Evolutionary conservation across 2,329 filamentous ascomycete genomes (phyloP).

Genomic region (Helotiales sp.): DNA sequence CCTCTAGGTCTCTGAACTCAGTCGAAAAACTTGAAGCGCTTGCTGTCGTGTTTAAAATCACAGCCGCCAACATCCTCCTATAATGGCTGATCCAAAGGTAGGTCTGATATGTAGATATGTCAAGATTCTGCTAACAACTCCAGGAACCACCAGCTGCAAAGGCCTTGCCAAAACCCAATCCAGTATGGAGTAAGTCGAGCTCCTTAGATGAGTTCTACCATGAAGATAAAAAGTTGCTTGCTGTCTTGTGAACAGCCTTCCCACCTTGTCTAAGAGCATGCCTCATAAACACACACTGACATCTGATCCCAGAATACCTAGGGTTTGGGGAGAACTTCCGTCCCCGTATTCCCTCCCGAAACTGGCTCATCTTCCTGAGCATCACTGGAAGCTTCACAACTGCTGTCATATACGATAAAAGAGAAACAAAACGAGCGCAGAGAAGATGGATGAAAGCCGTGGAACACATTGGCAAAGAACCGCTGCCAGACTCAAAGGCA

Average conservation of each 20-base stretch:
- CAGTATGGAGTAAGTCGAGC: too few species aligned
- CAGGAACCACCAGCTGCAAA: slow-evolving; percentile 28
- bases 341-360: slow-evolving; percentile 84
- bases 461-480: slow-evolving; percentile 77
- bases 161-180: neutral
- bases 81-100: slow-evolving; percentile 29
- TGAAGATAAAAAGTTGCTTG: too few species aligned
- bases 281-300: too few species aligned
- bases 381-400: slow-evolving; percentile 75
- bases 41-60: too few species aligned
- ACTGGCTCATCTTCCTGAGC: slow-evolving; percentile 95
- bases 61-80: neutral
- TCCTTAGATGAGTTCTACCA: too few species aligned
- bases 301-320: slow-evolving; percentile 75
- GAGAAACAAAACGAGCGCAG: slow-evolving; percentile 82
- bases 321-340: slow-evolving; percentile 78
- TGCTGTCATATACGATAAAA: slow-evolving; percentile 87
- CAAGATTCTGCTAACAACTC: neutral
- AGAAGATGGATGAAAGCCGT: slow-evolving; percentile 86
- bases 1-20: too few species aligned
- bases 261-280: too few species aligned
- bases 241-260: too few species aligned
- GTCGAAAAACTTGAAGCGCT: too few species aligned
- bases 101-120: slow-evolving; percentile 23
- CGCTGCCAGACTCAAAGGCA: slow-evolving; percentile 62